Conservation (phyloP, 139 green algal species). For the Spirogloea muscicola region DNA sequence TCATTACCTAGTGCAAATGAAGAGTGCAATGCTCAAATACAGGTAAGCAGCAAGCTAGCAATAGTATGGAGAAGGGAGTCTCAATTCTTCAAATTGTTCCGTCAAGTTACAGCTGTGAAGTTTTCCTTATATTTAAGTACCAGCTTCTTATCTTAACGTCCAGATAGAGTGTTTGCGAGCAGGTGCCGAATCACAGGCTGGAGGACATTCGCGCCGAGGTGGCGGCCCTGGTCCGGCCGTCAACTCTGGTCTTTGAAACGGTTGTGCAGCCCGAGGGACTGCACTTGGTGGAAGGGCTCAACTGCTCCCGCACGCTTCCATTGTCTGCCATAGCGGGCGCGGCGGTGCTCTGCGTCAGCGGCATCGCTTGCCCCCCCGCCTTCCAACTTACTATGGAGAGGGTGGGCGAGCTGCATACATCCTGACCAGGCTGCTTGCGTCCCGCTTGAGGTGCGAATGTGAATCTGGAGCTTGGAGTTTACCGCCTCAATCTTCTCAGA, state of each 20-base stretch:
- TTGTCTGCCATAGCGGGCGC: not conserved
- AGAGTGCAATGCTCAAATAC: too few species aligned
- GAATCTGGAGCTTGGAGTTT: too few species aligned
- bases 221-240: not conserved
- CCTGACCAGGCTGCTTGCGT: too few species aligned
- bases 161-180: not conserved
- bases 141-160: not conserved
- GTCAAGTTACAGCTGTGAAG: not conserved
- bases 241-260: not conserved
- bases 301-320: not conserved
- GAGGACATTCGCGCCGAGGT: not conserved
- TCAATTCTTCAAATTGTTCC: constrained; percentile 1
- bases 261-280: not conserved
- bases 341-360: constrained; percentile 11
- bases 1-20: too few species aligned
- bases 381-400: constrained; percentile 18
- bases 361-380: constrained; percentile 12
- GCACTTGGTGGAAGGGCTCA: not conserved
- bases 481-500: too few species aligned
- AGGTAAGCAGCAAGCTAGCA: too few species aligned
- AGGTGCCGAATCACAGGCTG: not conserved
- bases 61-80: too few species aligned
- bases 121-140: not conserved
- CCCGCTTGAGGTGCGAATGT: too few species aligned
- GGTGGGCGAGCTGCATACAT: not conserved